Conservation (phyloP, 148 eudicot genomes). For the Talinum fruticosum region DNA sequence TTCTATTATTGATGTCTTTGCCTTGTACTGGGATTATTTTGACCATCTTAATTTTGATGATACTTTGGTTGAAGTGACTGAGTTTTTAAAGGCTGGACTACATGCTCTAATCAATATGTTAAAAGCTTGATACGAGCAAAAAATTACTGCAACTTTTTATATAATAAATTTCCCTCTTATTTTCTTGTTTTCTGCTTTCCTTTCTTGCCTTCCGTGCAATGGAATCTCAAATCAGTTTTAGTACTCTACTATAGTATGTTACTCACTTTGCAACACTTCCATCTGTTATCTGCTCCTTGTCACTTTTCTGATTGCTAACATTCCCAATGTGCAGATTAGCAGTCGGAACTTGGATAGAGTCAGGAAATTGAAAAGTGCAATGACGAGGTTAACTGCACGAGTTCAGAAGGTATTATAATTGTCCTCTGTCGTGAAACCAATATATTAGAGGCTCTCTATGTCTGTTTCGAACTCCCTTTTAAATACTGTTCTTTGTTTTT, state of each 20-base stretch:
- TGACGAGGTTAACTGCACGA: slow-evolving; percentile 76
- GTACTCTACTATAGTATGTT: background rate
- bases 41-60: background rate
- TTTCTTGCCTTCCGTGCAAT: background rate
- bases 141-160: background rate
- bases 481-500: background rate
- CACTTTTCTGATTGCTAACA: background rate
- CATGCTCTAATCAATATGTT: background rate
- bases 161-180: background rate
- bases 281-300: background rate
- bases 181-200: background rate
- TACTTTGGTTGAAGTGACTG: background rate
- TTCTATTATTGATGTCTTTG: background rate
- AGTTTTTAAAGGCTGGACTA: background rate
- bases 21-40: background rate
- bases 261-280: background rate
- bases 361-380: slow-evolving; percentile 74
- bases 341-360: slow-evolving; percentile 78
- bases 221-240: background rate
- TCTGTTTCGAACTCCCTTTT: background rate
- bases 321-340: slow-evolving; percentile 46
- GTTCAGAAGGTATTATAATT: slow-evolving; percentile 59
- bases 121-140: background rate
- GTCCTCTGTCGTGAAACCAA: background rate
- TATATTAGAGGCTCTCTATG: background rate